phyloP scores from a whole-genome alignment of 805 yeast species.

The Candida oleophila region DNA sequence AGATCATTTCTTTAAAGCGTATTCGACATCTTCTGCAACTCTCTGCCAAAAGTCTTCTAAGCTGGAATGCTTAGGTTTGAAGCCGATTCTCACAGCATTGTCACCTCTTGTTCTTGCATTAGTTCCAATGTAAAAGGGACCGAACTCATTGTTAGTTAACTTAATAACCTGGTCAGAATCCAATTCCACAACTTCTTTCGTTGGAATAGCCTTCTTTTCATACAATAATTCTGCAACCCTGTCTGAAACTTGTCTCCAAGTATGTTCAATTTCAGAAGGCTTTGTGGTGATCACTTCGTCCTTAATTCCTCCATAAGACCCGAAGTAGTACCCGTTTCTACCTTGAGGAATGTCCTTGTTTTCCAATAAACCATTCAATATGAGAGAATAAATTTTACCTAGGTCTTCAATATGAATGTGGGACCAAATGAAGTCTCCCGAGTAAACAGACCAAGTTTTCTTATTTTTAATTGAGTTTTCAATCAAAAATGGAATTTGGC shows the following conservation, averaged over 20 bases:
- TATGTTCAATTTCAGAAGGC: slow-evolving; percentile 19
- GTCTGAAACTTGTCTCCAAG: slow-evolving; percentile 27
- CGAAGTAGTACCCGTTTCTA: slow-evolving; percentile 35
- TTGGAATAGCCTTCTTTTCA: slow-evolving; percentile 12
- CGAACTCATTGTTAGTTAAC: slow-evolving; percentile 14
- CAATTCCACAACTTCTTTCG: slow-evolving; percentile 15
- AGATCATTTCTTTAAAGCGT: slow-evolving; percentile 2
- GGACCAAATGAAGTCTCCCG: slow-evolving; percentile 33
- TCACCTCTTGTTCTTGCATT: slow-evolving; percentile 26
- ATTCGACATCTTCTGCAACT: slow-evolving; percentile 18
- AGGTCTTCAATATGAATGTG: slow-evolving; percentile 35
- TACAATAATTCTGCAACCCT: slow-evolving; percentile 18
- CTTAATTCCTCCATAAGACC: slow-evolving; percentile 14
- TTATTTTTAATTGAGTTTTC: slow-evolving; percentile 14
- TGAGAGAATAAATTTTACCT: slow-evolving; percentile 24
- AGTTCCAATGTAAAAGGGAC: slow-evolving; percentile 23
- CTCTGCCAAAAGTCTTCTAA: slow-evolving; percentile 16
- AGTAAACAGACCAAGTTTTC: slow-evolving; percentile 23
- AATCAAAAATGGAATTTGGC: slow-evolving; percentile 30
- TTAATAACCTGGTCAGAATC: slow-evolving; percentile 13
- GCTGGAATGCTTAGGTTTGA: slow-evolving; percentile 20
- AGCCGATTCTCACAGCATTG: slow-evolving; percentile 24
- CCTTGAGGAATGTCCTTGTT: slow-evolving; percentile 25
- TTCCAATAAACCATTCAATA: slow-evolving; percentile 20
- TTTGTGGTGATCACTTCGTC: slow-evolving; percentile 9